A percentile compares a stretch with the other conserved stretches of the same genome.
Conservation (phyloP, 2,329 filamentous ascomycete genomes). For the Xylaria sp. region DNA sequence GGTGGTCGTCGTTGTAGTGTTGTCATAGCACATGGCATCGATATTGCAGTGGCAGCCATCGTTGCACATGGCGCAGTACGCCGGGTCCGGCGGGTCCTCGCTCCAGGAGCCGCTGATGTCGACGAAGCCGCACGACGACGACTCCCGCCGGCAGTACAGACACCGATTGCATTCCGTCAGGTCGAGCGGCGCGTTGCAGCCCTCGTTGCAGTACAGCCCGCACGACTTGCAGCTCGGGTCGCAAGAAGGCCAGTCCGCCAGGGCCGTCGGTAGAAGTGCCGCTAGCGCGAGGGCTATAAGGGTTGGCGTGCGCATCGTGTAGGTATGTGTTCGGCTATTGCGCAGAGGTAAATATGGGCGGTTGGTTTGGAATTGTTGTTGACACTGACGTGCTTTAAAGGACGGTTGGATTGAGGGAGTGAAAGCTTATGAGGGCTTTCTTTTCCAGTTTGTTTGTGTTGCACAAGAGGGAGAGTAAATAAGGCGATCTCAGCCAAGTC, state of each 20-base stretch:
- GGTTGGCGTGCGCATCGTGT: conserved; percentile 24
- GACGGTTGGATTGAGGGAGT: neutral
- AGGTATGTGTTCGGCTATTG: neutral
- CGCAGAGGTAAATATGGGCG: neutral
- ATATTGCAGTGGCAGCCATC: conserved; percentile 39
- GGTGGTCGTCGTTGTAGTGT: conserved; percentile 15
- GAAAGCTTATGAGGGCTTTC: neutral
- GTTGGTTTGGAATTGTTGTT: neutral
- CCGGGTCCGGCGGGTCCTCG: conserved; percentile 37
- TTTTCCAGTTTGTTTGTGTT: neutral
- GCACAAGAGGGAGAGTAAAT: neutral
- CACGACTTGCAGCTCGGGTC: conserved; percentile 34
- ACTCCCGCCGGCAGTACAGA: conserved; percentile 46
- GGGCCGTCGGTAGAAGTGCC: neutral
- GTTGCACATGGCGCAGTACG: conserved; percentile 38
- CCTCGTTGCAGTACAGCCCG: conserved; percentile 42
- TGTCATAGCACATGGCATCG: conserved; percentile 35
- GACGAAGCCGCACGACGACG: conserved; percentile 40
- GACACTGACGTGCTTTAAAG: neutral
- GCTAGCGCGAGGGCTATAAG: conserved; percentile 22
- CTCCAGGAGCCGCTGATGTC: conserved; percentile 9
- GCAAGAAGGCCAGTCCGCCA: conserved; percentile 32
- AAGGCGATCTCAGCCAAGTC: neutral
- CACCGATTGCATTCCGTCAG: conserved; percentile 36
- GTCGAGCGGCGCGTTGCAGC: conserved; percentile 39